phyloP scores from a whole-genome alignment of 169 alveolate species.

The Eimeria brunetti region DNA sequence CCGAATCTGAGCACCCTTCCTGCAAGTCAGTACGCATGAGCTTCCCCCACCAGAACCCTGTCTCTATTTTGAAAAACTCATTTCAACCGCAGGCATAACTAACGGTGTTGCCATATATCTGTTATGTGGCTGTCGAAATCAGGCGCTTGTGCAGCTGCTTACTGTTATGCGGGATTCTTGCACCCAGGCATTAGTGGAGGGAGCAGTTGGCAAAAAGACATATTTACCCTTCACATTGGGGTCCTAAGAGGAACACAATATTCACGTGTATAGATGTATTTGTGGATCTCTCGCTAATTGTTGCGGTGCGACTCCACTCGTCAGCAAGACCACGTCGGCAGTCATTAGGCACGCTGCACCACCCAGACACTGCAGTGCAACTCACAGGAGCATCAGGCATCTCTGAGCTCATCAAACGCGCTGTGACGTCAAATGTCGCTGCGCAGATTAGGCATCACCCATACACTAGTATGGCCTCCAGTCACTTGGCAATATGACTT shows the following conservation, averaged over 20 bases:
- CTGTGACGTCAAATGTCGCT: slow-evolving; percentile 70
- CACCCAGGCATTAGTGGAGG: slow-evolving; percentile 74
- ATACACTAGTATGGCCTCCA: background rate
- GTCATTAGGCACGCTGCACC: background rate
- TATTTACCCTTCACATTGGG: slow-evolving; percentile 42
- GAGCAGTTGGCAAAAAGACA: slow-evolving; percentile 57
- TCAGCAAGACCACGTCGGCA: background rate
- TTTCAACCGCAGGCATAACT: background rate
- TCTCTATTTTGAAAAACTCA: background rate
- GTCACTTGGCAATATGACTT: background rate
- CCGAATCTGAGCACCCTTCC: slow-evolving; percentile 77
- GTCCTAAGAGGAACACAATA: background rate
- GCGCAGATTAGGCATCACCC: slow-evolving; percentile 33
- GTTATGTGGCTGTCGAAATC: background rate
- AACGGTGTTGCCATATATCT: no score
- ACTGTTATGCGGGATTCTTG: slow-evolving; percentile 67
- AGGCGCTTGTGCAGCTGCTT: background rate
- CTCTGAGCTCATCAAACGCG: slow-evolving; percentile 54
- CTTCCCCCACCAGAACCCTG: background rate
- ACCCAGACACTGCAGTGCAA: background rate
- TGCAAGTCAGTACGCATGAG: background rate
- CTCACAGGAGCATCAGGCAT: slow-evolving; percentile 46
- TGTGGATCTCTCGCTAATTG: background rate
- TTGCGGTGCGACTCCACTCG: background rate
- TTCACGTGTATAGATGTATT: background rate